These are phyloP conservation scores for Cystofilobasidium bisporidii DNA, from an alignment of 768 basidiomycete species.

Conservation along the genomic window DNA sequence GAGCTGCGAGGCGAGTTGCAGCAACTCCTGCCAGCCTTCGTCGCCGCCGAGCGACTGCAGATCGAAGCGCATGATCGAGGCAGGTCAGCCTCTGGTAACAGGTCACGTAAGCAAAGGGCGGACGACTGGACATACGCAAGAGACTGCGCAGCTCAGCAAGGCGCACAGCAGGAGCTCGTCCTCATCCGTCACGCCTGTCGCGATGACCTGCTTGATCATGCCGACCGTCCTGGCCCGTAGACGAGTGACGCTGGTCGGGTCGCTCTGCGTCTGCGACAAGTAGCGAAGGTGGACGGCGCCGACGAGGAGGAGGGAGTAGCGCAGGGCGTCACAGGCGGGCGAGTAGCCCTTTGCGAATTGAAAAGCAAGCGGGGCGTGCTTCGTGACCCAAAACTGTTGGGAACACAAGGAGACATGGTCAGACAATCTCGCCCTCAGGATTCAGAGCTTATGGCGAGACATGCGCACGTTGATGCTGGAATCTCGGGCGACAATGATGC, in stretches of 20 bases:
- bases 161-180: conserved; percentile 34
- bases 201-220: conserved; percentile 27
- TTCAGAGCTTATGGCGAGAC: conserved; percentile 32
- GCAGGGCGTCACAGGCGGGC: conserved; percentile 32
- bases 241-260: conserved; percentile 27
- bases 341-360: conserved; percentile 22
- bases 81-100: no score
- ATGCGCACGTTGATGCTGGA: conserved; percentile 24
- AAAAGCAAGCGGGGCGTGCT: conserved; percentile 3
- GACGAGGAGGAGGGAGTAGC: conserved; percentile 32
- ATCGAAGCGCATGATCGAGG: background rate
- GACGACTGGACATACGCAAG: conserved; percentile 29
- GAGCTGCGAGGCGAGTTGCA: conserved; percentile 30
- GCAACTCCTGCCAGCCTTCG: conserved; percentile 34
- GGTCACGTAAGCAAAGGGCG: no score
- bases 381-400: background rate
- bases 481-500: conserved; percentile 35
- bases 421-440: no score
- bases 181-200: conserved; percentile 13
- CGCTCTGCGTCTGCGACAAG: conserved; percentile 22
- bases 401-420: conserved; percentile 29
- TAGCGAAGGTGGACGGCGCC: conserved; percentile 34
- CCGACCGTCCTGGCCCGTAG: conserved; percentile 29
- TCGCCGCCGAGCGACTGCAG: conserved; percentile 34
- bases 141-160: conserved; percentile 34